These are phyloP conservation scores for Elsinoe australis DNA, from an alignment of 2,329 filamentous ascomycete species.

Conservation along the genomic window DNA sequence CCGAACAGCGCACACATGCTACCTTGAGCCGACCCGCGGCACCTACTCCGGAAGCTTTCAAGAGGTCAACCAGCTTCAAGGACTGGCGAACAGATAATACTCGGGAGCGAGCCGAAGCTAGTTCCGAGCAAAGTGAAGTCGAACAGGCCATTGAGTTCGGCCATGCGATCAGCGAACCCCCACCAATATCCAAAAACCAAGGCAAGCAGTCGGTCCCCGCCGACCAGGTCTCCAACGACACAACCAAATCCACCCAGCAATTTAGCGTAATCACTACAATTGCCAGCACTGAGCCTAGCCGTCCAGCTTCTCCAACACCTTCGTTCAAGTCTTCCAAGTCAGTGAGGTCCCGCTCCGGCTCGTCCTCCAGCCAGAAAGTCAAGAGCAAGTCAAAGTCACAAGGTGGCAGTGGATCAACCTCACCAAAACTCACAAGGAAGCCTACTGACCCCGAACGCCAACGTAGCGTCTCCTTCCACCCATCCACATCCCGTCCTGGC, in stretches of 20 bases:
- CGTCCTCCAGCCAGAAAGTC: slow-evolving; percentile 7
- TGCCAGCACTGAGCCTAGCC: slow-evolving; percentile 2
- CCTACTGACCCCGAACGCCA: slow-evolving; percentile 16
- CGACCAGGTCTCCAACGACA: background rate
- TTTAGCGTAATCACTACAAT: slow-evolving; percentile 11
- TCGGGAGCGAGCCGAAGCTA: slow-evolving; percentile 16
- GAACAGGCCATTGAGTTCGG: slow-evolving; percentile 21
- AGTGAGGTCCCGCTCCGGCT: slow-evolving; percentile 1
- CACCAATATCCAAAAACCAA: background rate
- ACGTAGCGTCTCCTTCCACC: slow-evolving; percentile 24
- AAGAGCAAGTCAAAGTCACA: slow-evolving; percentile 16
- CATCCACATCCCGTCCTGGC: slow-evolving; percentile 18
- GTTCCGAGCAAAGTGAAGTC: slow-evolving; percentile 16
- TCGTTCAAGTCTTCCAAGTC: background rate
- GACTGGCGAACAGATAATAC: slow-evolving; percentile 19
- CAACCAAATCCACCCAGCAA: background rate
- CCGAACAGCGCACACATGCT: slow-evolving; percentile 24
- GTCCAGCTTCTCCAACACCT: background rate
- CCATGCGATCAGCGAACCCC: slow-evolving; percentile 6
- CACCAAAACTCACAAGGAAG: slow-evolving; percentile 1
- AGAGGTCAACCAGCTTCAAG: slow-evolving; percentile 18
- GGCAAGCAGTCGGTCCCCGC: background rate
- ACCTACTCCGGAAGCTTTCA: slow-evolving; percentile 19
- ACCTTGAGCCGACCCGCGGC: slow-evolving; percentile 23
- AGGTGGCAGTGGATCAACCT: slow-evolving; percentile 8